Base-by-base conservation (phyloP, 2,329 filamentous ascomycete genomes). In the Scedosporium minutisporum region DNA sequence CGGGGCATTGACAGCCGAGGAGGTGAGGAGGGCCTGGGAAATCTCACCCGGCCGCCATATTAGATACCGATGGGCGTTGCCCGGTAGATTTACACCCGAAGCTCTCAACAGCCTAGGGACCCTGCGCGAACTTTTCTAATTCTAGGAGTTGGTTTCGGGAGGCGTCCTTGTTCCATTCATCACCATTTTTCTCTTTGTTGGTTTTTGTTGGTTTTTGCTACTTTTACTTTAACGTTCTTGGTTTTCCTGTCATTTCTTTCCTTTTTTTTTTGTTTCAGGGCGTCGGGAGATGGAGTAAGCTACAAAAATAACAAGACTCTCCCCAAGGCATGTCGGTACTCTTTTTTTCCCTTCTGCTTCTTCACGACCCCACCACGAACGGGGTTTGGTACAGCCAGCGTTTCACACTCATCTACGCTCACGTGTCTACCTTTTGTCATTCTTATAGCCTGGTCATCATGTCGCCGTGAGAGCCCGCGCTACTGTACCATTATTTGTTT, bases 41-140 rank as follows among this genome's bases (percentile, higher is more conserved):
- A 77, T 46, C 70, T 81, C 25, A 77, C 77, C 53, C 75, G 74
- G 68, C 81, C 80, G 60, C 80, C 81, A 18, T 83, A 83, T 67
- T 83, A 71, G 68, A 21, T 29, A 41, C 27, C 10, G 18, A 62
- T 41, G 62, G 25, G 27, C 21, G 57, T 59, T 44, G 57, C 16
- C 57, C 16, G 16, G 57, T 42, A 42, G 27, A 27, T 57, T n/a
- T 27, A 14, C 1, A 18, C 51, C 23, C 51, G 51, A 25, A 38
- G 33, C 33, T 14, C 33, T 38, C 33, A 38, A 12, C 10, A 38
- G 10, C 33, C 33, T 38, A 4, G 33, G 33, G 33, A 5, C 33
- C 10, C 33, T 10, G 44, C n/a, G 21, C 9, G n/a, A 10, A n/a
- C 44, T 48, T 48, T 48, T 29, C 18, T 58, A 4, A 29, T 58